These are phyloP conservation scores for Dactylellina leptospora DNA, from an alignment of 2,329 filamentous ascomycete species.

Conservation along the genomic window DNA sequence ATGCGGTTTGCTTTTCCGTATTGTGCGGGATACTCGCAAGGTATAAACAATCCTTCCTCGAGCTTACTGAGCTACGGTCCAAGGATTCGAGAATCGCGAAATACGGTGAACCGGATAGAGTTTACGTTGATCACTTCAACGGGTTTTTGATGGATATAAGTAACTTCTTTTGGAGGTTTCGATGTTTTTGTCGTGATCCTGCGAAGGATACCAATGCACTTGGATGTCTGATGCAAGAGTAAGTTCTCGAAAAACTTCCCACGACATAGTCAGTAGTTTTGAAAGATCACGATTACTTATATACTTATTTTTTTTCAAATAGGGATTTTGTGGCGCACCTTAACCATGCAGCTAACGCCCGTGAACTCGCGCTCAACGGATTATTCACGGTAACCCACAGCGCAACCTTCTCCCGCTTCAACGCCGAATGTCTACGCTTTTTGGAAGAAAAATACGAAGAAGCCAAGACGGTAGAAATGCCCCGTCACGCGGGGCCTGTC, in stretches of 20 bases:
- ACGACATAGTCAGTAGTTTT: too few species aligned
- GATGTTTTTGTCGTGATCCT: constrained; percentile 58
- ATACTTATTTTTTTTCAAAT: not conserved
- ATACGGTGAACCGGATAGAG: constrained; percentile 65
- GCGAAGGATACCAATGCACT: constrained; percentile 70
- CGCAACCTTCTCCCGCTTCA: constrained; percentile 67
- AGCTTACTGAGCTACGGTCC: constrained; percentile 28
- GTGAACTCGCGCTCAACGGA: constrained; percentile 60
- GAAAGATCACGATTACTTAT: too few species aligned
- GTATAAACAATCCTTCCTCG: constrained; percentile 49
- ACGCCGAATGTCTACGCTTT: constrained; percentile 67
- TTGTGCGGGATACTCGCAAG: constrained; percentile 73
- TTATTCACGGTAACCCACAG: constrained; percentile 70
- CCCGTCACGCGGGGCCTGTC: constrained; percentile 73
- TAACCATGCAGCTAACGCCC: constrained; percentile 51
- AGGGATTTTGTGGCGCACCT: constrained; percentile 54
- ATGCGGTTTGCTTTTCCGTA: constrained; percentile 71
- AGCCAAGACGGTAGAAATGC: constrained; percentile 58
- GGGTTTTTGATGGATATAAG: constrained; percentile 86
- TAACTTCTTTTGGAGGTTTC: constrained; percentile 82
- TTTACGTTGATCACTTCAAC: constrained; percentile 77
- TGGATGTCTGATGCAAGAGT: constrained; percentile 65
- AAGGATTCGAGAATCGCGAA: constrained; percentile 53
- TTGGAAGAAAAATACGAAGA: constrained; percentile 68
- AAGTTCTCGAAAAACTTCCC: too few species aligned